Conservation (phyloP, 768 basidiomycete species). For the Krasilnikovozyma curviuscula region DNA sequence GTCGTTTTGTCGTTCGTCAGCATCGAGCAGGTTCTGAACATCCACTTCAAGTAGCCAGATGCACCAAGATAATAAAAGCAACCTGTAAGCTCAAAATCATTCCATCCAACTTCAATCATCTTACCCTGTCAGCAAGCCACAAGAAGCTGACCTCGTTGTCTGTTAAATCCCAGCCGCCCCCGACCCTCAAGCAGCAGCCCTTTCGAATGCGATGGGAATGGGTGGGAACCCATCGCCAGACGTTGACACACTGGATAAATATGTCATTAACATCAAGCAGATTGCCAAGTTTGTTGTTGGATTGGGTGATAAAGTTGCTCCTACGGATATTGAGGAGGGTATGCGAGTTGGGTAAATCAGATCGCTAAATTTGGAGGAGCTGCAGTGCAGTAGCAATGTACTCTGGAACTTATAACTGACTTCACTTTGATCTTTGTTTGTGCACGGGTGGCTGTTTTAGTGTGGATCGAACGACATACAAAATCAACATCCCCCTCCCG, state of each 20-base stretch:
- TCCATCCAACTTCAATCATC: no score
- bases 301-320: conserved; percentile 83
- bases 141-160: no score
- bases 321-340: conserved; percentile 98
- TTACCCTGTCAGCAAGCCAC: no score
- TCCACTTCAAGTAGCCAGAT: conserved; percentile 86
- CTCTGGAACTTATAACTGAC: not conserved
- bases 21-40: conserved; percentile 39
- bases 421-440: not conserved
- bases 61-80: conserved; percentile 89
- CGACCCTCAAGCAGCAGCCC: no score
- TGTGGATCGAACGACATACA: conserved; percentile 89
- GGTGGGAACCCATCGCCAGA: conserved; percentile 31
- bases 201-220: no score
- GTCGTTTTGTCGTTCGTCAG: not conserved
- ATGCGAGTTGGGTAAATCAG: conserved; percentile 92
- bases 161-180: no score
- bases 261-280: conserved; percentile 98
- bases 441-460: conserved; percentile 28
- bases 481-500: conserved; percentile 93
- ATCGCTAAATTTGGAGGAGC: not conserved
- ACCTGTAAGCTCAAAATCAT: conserved; percentile 19
- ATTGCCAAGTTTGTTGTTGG: conserved; percentile 99
- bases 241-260: conserved; percentile 97
- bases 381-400: not conserved